A percentile compares a stretch with the other conserved stretches of the same genome.
These are phyloP conservation scores for Furcasterigmium sp. DNA, from an alignment of 2,329 filamentous ascomycete genomes.

Conservation along the genomic window DNA sequence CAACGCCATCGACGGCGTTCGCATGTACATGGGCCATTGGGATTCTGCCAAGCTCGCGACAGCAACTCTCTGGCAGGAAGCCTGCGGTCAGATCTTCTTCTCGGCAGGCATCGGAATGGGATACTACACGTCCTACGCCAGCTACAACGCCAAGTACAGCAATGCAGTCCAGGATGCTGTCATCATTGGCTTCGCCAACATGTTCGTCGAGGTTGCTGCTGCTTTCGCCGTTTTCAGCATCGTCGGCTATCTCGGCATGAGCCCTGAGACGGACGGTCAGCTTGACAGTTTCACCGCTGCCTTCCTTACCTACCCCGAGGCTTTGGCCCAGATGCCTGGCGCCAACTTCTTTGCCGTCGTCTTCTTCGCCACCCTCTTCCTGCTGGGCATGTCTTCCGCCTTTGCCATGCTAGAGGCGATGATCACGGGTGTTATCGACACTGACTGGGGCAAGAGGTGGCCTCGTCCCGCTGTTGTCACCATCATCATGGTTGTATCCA, in stretches of 20 bases:
- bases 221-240: conserved; percentile 42
- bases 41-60: conserved; percentile 38
- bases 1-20: conserved; percentile 45
- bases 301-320: conserved; percentile 47
- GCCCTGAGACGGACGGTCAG: conserved; percentile 21
- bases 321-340: conserved; percentile 48
- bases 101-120: conserved; percentile 35
- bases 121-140: conserved; percentile 50
- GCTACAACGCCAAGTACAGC: conserved; percentile 47
- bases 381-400: conserved; percentile 48
- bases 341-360: conserved; percentile 50
- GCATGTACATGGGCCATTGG: conserved; percentile 31
- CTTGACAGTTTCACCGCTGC: conserved; percentile 48
- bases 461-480: conserved; percentile 39
- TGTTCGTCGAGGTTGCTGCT: conserved; percentile 43
- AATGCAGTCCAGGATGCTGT: conserved; percentile 50
- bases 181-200: conserved; percentile 47
- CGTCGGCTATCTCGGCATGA: conserved; percentile 34
- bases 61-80: conserved; percentile 47
- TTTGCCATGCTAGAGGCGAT: conserved; percentile 48
- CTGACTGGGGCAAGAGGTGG: conserved; percentile 29
- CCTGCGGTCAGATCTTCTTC: conserved; percentile 40
- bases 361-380: conserved; percentile 47
- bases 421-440: conserved; percentile 44
- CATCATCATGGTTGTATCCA: conserved; percentile 35